These are phyloP conservation scores for Sarocladium kiliense DNA, from an alignment of 2,329 filamentous ascomycete species.

Conservation along the genomic window DNA sequence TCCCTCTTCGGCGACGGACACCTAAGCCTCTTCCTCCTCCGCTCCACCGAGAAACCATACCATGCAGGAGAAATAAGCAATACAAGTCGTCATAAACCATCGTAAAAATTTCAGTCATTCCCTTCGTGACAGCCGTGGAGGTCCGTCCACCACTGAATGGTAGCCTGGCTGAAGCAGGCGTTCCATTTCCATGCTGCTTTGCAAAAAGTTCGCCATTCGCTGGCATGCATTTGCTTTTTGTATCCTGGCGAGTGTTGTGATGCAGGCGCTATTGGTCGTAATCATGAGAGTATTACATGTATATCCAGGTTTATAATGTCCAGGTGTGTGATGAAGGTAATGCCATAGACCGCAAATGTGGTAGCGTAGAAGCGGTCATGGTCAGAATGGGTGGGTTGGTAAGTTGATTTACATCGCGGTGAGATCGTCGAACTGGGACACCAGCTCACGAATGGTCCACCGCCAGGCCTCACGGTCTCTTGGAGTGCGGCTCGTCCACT, in stretches of 20 bases:
- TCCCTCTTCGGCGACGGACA: neutral
- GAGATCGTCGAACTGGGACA: conserved; percentile 37
- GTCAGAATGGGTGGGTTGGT: neutral
- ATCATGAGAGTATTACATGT: conserved; percentile 8
- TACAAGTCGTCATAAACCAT: conserved; percentile 10
- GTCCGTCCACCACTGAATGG: neutral
- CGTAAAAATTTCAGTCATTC: conserved; percentile 4
- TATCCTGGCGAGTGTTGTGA: conserved; percentile 2
- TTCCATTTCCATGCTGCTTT: neutral
- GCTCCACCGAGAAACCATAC: neutral
- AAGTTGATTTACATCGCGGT: conserved; percentile 19
- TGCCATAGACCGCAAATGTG: neutral
- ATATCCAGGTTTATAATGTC: conserved; percentile 5
- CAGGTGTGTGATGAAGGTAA: neutral
- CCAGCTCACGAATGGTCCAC: conserved; percentile 67
- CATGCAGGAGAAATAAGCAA: conserved; percentile 10
- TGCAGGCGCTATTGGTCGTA: conserved; percentile 7
- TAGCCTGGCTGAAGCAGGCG: neutral
- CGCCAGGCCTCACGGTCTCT: conserved; percentile 62
- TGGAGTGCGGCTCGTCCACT: conserved; percentile 65
- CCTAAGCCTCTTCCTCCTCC: neutral
- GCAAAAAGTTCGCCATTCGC: neutral
- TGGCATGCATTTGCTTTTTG: neutral
- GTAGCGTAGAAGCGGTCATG: neutral
- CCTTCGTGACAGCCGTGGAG: neutral